A percentile compares a stretch with the other conserved stretches of the same genome.
Conservation (phyloP, 2,329 filamentous ascomycete species). For the Fusarium sp. region DNA sequence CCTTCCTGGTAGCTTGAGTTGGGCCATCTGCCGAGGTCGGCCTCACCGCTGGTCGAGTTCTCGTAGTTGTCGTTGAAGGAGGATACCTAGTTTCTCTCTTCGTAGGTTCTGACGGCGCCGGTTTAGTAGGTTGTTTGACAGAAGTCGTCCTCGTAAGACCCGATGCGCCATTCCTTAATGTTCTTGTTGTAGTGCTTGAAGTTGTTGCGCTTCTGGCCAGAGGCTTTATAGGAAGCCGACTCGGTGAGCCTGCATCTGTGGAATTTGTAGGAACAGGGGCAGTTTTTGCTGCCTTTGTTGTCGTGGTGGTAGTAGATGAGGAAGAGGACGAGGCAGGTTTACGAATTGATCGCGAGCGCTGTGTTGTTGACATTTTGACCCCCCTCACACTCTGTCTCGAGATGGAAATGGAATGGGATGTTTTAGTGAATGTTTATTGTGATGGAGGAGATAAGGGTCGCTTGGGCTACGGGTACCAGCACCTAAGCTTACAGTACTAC, state of each 20-base stretch:
- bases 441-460: slow-evolving; percentile 24
- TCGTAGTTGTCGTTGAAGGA: slow-evolving; percentile 49
- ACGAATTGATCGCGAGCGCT: slow-evolving; percentile 62
- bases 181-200: slow-evolving; percentile 36
- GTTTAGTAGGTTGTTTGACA: slow-evolving; percentile 33
- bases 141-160: slow-evolving; percentile 41
- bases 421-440: slow-evolving; percentile 35
- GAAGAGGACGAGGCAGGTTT: slow-evolving; percentile 49
- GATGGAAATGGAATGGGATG: slow-evolving; percentile 13
- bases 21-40: slow-evolving; percentile 48
- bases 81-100: slow-evolving; percentile 49
- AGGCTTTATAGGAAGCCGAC: slow-evolving; percentile 62
- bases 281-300: neutral
- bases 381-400: slow-evolving; percentile 1
- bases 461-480: slow-evolving; percentile 31
- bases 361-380: slow-evolving; percentile 56
- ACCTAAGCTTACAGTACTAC: neutral
- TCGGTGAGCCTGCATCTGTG: slow-evolving; percentile 55
- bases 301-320: slow-evolving; percentile 32
- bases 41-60: slow-evolving; percentile 45
- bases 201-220: slow-evolving; percentile 50
- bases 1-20: slow-evolving; percentile 36
- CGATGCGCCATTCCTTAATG: slow-evolving; percentile 35
- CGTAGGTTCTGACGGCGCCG: slow-evolving; percentile 21
- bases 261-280: slow-evolving; percentile 16